Evolutionary conservation across 176 grass and related monocot genomes (phyloP), one percentile per base, ranked within the genome.

Genomic region (Ensete ventricosum): DNA sequence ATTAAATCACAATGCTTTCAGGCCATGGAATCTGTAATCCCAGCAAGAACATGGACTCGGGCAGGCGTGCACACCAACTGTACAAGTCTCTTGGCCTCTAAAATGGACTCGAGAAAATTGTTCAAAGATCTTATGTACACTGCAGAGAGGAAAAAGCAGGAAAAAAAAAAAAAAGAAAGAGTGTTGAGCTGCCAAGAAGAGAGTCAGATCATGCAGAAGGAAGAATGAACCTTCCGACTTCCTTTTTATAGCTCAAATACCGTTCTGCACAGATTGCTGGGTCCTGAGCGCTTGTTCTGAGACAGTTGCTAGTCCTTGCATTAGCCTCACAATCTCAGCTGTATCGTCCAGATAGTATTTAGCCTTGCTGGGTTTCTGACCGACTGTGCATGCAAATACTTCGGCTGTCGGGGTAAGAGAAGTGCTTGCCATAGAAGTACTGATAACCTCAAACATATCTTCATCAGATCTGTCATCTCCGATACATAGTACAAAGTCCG

Each of bases 371-470:
- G 94, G 94, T 34, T 89, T 87, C 58, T 75, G 86, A 50, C 94
- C 90, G 9, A 98, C 94, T 2, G 94, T 98, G 80, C 94, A 98
- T 2, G 94, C 90, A 54, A 98, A 98, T 1, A 91, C 88, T 80
- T 93, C 94, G 1, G 90, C 90, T 1, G 81, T 70, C 9, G 83
- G 63, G 16, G 77, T 72, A 9, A 93, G 27, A 7, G 81, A 84
- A 52, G 79, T 82, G 19, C 83, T 77, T 17, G 77, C 76, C 0
- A 84, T 52, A 0, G 86, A 72, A 2, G 74, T 78, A 49, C 74
- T 80, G 76, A 98, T 98, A 57, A 91, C 78, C 86, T 89, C 67
- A 69, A 98, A 98, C 94, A 98, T 98, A 64, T 98, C 94, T 80
- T 98, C 94, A 20, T 98, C 94, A 2, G 94, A 98, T 19, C 77